phyloP scores from a whole-genome alignment of 805 yeast species.

The Millerozyma miso region DNA sequence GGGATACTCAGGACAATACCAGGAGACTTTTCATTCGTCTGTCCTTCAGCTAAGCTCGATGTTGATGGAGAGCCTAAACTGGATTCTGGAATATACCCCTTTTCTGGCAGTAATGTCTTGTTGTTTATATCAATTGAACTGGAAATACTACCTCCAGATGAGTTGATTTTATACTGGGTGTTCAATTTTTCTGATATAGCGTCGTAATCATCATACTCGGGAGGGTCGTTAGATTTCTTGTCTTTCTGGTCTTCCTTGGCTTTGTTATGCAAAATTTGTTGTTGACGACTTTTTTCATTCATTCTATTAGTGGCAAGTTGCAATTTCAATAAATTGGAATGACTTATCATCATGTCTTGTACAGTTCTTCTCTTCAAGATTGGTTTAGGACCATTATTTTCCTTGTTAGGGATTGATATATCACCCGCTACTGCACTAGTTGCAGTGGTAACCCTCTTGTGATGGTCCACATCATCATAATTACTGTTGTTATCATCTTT shows the following conservation, averaged over 20 bases:
- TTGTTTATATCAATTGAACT: background rate
- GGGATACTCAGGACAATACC: background rate
- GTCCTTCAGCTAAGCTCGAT: background rate
- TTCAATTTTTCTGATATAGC: conserved; percentile 42
- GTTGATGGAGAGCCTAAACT: background rate
- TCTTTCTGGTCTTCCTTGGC: conserved; percentile 10
- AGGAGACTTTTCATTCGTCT: background rate
- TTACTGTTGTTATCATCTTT: conserved; percentile 35
- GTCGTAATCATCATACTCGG: conserved; percentile 41
- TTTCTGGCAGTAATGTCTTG: background rate
- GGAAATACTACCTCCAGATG: background rate
- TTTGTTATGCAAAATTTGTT: conserved; percentile 9
- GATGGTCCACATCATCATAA: conserved; percentile 15
- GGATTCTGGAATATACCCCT: background rate
- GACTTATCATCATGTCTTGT: conserved; percentile 72
- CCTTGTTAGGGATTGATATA: conserved; percentile 35
- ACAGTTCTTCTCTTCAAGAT: conserved; percentile 84
- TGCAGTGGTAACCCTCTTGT: conserved; percentile 25
- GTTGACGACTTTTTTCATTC: conserved; percentile 28
- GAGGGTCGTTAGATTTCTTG: conserved; percentile 23
- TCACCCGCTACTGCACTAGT: conserved; percentile 44
- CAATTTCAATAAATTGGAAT: conserved; percentile 43
- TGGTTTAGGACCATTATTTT: conserved; percentile 54
- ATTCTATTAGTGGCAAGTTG: conserved; percentile 36
- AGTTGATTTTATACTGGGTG: conserved; percentile 27